These are phyloP conservation scores for Ballota nigra DNA, from an alignment of 257 asterid genomes.

Conservation along the genomic window DNA sequence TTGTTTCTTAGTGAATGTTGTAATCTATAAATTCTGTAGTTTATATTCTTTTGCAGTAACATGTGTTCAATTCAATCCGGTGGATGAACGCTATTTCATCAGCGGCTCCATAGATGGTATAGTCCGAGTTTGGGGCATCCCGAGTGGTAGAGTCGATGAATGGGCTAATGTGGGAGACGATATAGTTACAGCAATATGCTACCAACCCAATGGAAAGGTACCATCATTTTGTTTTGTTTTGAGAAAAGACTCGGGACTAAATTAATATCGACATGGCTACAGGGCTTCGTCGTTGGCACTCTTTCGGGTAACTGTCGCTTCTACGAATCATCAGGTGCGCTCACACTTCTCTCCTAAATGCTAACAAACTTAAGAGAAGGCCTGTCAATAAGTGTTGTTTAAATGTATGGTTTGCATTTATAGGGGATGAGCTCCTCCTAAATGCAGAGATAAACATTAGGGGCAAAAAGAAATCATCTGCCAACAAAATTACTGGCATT, in stretches of 20 bases:
- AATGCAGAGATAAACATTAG: slow-evolving; percentile 49
- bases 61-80: slow-evolving; percentile 80
- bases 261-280: slow-evolving; percentile 16
- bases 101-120: slow-evolving; percentile 88
- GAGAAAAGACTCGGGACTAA: neutral
- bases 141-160: slow-evolving; percentile 51
- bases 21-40: neutral
- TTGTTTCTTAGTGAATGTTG: neutral
- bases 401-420: too few relatives aligned
- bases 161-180: slow-evolving; percentile 62
- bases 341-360: too few relatives aligned
- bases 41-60: slow-evolving; percentile 52
- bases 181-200: slow-evolving; percentile 66
- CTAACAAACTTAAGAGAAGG: too few relatives aligned
- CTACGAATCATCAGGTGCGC: slow-evolving; percentile 41
- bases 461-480: slow-evolving; percentile 58
- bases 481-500: slow-evolving; percentile 80
- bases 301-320: slow-evolving; percentile 73
- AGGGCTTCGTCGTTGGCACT: slow-evolving; percentile 77
- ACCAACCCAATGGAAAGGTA: slow-evolving; percentile 79
- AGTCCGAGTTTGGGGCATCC: slow-evolving; percentile 78
- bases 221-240: neutral
- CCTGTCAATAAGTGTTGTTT: too few relatives aligned
- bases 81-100: slow-evolving; percentile 62
- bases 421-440: slow-evolving; percentile 40